phyloP scores from a whole-genome alignment of 202 grass and related monocot genomes.

The Zizania palustris region DNA sequence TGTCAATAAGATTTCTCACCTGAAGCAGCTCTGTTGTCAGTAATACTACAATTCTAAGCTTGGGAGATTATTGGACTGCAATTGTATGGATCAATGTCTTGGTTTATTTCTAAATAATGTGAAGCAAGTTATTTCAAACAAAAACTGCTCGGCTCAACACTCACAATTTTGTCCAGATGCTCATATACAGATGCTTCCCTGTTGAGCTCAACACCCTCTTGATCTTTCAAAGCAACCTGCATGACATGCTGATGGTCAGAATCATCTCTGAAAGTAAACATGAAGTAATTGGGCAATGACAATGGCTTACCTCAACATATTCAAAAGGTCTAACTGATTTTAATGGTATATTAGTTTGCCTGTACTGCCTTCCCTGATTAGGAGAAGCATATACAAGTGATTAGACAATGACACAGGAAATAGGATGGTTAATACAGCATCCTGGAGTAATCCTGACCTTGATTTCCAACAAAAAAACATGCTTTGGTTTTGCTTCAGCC shows the following conservation, averaged over 20 bases:
- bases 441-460: constrained; percentile 43
- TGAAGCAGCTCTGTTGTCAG: constrained; percentile 30
- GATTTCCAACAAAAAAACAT: constrained; percentile 68
- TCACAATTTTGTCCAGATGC: constrained; percentile 64
- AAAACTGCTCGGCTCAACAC: constrained; percentile 14
- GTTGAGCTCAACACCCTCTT: constrained; percentile 45
- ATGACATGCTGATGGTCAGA: constrained; percentile 25
- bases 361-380: constrained; percentile 60
- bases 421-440: neutral
- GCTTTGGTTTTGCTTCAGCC: constrained; percentile 60
- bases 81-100: neutral
- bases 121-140: neutral
- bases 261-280: neutral
- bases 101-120: neutral
- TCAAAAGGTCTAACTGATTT: constrained; percentile 64
- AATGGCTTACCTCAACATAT: constrained; percentile 53
- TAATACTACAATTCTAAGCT: neutral
- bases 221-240: constrained; percentile 59
- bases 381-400: constrained; percentile 30
- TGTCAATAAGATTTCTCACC: constrained; percentile 60
- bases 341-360: constrained; percentile 59
- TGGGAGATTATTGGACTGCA: constrained; percentile 7
- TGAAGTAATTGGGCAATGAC: neutral
- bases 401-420: neutral
- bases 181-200: constrained; percentile 40